These are phyloP conservation scores for Russula griseocarnosa DNA, from an alignment of 768 basidiomycete genomes.

Conservation along the genomic window DNA sequence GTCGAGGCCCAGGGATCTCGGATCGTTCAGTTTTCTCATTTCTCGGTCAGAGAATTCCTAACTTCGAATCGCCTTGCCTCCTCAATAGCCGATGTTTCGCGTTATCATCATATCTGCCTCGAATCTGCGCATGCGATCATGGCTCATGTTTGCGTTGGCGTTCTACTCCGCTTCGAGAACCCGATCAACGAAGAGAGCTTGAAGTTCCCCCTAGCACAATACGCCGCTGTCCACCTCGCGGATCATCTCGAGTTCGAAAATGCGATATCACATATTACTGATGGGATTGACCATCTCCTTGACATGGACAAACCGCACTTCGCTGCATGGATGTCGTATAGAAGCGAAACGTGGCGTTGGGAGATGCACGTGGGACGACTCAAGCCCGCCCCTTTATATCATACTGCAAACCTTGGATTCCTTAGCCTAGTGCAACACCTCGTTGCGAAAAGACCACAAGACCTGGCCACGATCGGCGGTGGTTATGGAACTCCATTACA, in stretches of 20 bases:
- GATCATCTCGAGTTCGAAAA: background rate
- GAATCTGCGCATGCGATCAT: background rate
- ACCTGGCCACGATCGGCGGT: background rate
- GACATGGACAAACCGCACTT: background rate
- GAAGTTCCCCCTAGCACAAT: background rate
- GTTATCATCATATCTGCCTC: background rate
- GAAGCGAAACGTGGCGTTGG: background rate
- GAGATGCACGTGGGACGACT: conserved; percentile 3
- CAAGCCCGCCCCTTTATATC: background rate
- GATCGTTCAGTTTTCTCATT: background rate
- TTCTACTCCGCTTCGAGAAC: background rate
- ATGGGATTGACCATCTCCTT: background rate
- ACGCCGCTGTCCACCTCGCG: background rate
- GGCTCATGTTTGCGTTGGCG: background rate
- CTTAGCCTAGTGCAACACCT: background rate
- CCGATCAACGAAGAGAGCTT: background rate
- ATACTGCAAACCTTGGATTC: background rate
- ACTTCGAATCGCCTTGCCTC: background rate
- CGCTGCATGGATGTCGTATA: background rate
- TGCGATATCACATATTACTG: background rate
- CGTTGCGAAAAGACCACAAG: background rate
- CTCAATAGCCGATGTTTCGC: background rate
- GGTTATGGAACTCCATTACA: background rate
- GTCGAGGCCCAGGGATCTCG: background rate
- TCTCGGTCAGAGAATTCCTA: background rate